These are phyloP conservation scores for Acorus gramineus DNA, from an alignment of 106 monocot genomes.

Conservation along the genomic window DNA sequence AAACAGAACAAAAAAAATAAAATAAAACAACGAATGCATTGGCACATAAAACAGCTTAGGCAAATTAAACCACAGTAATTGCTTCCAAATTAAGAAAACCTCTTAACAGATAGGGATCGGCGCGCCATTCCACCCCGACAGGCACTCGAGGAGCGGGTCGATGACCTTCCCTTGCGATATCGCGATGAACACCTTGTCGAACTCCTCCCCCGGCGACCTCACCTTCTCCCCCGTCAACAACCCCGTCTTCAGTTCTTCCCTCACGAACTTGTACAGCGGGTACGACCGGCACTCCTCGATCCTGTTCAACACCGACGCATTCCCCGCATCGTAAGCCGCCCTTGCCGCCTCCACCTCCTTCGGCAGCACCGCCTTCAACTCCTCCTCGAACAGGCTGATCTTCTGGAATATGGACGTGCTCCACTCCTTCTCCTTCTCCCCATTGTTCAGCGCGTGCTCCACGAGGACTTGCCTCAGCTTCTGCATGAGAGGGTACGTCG, in stretches of 20 bases:
- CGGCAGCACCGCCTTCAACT: constrained; percentile 29
- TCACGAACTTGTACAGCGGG: constrained; percentile 54
- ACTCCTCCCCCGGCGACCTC: constrained; percentile 55
- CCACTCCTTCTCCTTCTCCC: constrained; percentile 36
- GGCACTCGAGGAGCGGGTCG: constrained; percentile 39
- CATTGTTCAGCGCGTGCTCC: constrained; percentile 48
- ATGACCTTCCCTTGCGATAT: constrained; percentile 27
- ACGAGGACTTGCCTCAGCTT: constrained; percentile 58
- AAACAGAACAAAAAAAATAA: too few relatives aligned
- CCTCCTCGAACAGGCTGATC: constrained; percentile 44
- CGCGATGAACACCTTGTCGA: constrained; percentile 32
- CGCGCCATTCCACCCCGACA: constrained; percentile 37
- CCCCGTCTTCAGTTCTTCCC: constrained; percentile 45
- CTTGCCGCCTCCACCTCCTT: constrained; percentile 52
- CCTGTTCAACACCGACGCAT: constrained; percentile 25
- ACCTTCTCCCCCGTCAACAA: constrained; percentile 56
- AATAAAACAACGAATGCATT: background rate
- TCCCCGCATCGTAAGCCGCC: constrained; percentile 28
- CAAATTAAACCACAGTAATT: background rate
- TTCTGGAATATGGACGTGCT: constrained; percentile 50
- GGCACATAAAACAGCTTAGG: background rate
- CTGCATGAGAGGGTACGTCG: constrained; percentile 48
- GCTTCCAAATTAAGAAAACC: background rate
- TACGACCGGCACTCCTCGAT: constrained; percentile 62
- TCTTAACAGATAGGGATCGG: constrained; percentile 30